phyloP scores from a whole-genome alignment of 768 basidiomycete species.

The Hirschioporus abietinus region DNA sequence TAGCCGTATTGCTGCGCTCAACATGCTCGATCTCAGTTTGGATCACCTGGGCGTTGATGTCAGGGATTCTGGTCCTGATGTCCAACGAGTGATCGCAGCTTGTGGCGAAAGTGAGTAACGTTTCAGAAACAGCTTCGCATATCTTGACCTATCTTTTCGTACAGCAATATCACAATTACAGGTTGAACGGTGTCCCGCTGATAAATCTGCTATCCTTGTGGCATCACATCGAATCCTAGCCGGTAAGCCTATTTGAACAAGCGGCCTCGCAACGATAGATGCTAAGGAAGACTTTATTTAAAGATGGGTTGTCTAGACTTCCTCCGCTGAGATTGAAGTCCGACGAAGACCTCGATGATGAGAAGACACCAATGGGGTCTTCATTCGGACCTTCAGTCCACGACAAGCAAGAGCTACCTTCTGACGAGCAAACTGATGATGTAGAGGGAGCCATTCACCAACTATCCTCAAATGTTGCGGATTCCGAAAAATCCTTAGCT shows the following conservation, averaged over 20 bases:
- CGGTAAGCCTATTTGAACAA: conserved; percentile 40
- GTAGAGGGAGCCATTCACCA: neutral
- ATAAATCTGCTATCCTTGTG: conserved; percentile 79
- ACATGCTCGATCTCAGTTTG: conserved; percentile 82
- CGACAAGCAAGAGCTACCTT: neutral
- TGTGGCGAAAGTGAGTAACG: conserved; percentile 73
- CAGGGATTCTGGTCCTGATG: conserved; percentile 37
- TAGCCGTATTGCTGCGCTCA: conserved; percentile 84
- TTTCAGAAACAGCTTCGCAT: neutral
- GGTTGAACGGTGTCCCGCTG: conserved; percentile 51
- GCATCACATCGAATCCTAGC: conserved; percentile 82
- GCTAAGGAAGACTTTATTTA: neutral
- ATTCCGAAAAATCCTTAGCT: neutral
- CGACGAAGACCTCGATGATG: conserved; percentile 40
- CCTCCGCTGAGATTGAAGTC: conserved; percentile 73
- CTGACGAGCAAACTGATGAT: neutral
- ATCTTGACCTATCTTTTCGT: conserved; percentile 17
- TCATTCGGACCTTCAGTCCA: neutral
- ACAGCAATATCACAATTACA: conserved; percentile 52
- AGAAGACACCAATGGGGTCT: conserved; percentile 22
- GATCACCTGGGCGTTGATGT: conserved; percentile 88
- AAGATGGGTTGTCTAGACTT: conserved; percentile 70
- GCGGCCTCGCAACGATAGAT: neutral
- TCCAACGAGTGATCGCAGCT: conserved; percentile 59
- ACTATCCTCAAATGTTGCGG: neutral